These are phyloP conservation scores for Hymenoscyphus scutula DNA, from an alignment of 2,329 filamentous ascomycete genomes.

Conservation along the genomic window DNA sequence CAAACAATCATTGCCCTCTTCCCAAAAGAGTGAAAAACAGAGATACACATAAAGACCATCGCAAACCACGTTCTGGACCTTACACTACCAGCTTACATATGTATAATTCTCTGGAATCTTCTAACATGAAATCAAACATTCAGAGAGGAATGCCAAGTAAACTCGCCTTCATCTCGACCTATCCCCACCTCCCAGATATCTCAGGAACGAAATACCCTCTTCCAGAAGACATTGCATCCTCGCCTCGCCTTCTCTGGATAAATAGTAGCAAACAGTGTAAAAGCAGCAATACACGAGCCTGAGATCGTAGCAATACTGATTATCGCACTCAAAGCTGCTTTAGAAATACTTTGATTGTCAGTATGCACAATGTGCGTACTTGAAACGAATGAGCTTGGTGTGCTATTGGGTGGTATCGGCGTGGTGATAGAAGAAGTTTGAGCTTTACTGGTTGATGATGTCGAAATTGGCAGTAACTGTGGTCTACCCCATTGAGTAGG, in stretches of 20 bases:
- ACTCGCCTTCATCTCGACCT: no score
- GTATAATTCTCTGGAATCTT: no score
- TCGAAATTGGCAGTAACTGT: not conserved
- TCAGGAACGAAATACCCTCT: not conserved
- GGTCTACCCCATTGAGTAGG: conserved; percentile 2
- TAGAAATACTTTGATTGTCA: not conserved
- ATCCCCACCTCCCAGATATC: no score
- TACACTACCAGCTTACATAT: no score
- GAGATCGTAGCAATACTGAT: not conserved
- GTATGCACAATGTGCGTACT: not conserved
- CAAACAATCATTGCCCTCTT: no score
- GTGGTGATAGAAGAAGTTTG: not conserved
- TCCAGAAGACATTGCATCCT: not conserved
- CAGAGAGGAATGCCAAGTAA: no score
- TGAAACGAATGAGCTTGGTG: not conserved
- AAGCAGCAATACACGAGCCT: not conserved
- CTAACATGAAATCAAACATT: no score
- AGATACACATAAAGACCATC: no score
- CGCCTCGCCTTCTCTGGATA: not conserved
- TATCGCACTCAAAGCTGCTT: not conserved
- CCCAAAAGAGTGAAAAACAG: no score
- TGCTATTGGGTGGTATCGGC: not conserved
- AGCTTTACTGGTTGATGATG: not conserved
- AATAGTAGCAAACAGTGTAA: not conserved
- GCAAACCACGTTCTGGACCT: no score